Conservation (phyloP, 2,329 filamentous ascomycete species). For the Arachnomyces sp. region DNA sequence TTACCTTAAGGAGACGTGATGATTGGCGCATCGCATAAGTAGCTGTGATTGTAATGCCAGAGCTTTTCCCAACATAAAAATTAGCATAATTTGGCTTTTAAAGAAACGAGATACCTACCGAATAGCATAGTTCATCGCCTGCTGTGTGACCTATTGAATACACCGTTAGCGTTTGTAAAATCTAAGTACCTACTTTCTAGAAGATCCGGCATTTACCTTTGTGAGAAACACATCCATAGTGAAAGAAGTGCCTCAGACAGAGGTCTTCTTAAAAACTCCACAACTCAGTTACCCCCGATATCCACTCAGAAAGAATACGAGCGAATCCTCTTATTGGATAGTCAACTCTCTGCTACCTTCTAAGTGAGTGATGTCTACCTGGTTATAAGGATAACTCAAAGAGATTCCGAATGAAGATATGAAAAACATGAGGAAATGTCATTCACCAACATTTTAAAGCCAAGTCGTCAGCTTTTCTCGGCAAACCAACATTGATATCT, state of each 20-base stretch:
- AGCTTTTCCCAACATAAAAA: constrained; percentile 34
- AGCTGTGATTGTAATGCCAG: constrained; percentile 77
- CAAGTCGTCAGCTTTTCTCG: too few species aligned
- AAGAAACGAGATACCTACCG: constrained; percentile 32
- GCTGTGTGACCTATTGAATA: constrained; percentile 54
- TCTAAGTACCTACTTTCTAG: not conserved
- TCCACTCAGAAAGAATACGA: too few species aligned
- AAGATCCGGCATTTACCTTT: constrained; percentile 39
- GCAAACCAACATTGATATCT: too few species aligned
- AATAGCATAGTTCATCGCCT: constrained; percentile 89
- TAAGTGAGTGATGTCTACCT: too few species aligned
- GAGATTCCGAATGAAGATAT: too few species aligned
- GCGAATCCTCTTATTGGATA: too few species aligned
- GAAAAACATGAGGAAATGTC: too few species aligned
- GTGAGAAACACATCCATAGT: constrained; percentile 65
- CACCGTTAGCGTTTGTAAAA: constrained; percentile 11
- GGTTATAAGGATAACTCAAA: too few species aligned
- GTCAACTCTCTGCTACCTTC: too few species aligned
- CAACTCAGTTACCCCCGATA: too few species aligned
- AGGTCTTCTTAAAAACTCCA: constrained; percentile 4
- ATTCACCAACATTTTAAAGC: too few species aligned
- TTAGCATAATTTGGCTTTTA: not conserved
- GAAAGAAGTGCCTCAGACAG: constrained; percentile 11
- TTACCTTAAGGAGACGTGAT: constrained; percentile 64
- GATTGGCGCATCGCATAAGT: constrained; percentile 79